Evolutionary conservation across 23 red algal species (phyloP).

Genomic region (Pyropia yezoensis): DNA sequence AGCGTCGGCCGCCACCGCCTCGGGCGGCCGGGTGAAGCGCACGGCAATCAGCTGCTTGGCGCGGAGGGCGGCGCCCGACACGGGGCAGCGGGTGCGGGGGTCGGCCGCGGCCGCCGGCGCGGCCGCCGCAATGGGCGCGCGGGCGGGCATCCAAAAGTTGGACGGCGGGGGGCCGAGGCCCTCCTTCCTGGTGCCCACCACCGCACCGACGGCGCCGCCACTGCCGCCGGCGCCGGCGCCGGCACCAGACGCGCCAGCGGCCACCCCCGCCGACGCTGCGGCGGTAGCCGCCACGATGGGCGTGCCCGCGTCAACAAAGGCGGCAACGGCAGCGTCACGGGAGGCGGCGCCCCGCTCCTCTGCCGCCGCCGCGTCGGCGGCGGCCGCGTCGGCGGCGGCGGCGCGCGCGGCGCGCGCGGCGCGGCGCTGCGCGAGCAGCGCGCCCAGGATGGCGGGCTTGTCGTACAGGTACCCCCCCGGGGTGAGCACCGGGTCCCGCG

Average conservation of each 20-base stretch:
- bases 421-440: conserved; percentile 34
- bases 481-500: conserved; percentile 56
- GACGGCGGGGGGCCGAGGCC: not conserved
- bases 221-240: not conserved
- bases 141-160: conserved; percentile 48
- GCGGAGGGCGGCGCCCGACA: conserved; percentile 38
- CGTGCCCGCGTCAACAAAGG: conserved; percentile 12
- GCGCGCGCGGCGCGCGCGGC: not conserved
- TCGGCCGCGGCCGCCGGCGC: not conserved
- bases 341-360: conserved; percentile 2
- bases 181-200: not conserved
- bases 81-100: conserved; percentile 28
- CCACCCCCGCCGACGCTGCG: not conserved
- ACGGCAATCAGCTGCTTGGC: conserved; percentile 39
- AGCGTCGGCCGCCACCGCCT: not conserved
- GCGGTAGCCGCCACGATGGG: not conserved
- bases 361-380: not conserved
- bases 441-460: conserved; percentile 36
- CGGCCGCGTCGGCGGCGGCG: too few relatives aligned
- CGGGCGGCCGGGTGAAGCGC: conserved; percentile 11
- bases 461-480: conserved; percentile 57
- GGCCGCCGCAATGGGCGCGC: not conserved
- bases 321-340: conserved; percentile 4
- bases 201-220: not conserved
- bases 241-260: not conserved